Evolutionary conservation across 2,329 filamentous ascomycete genomes (phyloP), one percentile per base, ranked within the genome.

Genomic region (Corinectria fuckeliana): DNA sequence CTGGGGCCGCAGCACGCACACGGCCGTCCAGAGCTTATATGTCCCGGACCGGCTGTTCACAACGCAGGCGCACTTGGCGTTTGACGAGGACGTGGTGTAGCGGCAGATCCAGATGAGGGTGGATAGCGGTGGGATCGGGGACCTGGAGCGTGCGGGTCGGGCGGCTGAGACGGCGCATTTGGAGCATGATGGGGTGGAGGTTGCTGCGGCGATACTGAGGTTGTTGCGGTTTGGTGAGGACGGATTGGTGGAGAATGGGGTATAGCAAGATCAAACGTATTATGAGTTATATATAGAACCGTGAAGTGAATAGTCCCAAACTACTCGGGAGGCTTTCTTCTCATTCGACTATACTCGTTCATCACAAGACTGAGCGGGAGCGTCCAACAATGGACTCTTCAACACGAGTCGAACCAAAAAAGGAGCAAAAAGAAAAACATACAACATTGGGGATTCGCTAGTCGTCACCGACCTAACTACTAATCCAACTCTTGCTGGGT

Each of bases 21-120:
- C 91, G 66, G 75, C 80, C 3, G 84, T 92, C 3, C 91, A 95
- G 74, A 90, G 89, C 21, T 87, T 94, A 81, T 94, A 93, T 71
- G 77, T 82, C 32, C 81, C 84, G 11, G 80, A 83, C 42, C 80
- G 83, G 20, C 76, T 92, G 18, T 88, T 95, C 56, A 88, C 90
- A 0, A 83, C 93, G 2, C 91, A 95, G 76, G 91, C 91, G 0
- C 91, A 95, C 72, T 86, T 92, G 1, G 91, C 93, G 60, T 93
- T 93, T 71, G 88, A 83, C 20, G 81, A 85, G 65, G 84, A 86
- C 25, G 92, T 93, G 71, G 85, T 92, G 52, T 80, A 77, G 47
- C 83, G 89, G 61, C 75, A 93, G 54, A 77, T 93, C 49, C 79
- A 82, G 63, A 78, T 81, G 66, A 80, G 91, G 60, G 80, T 89